A percentile compares a stretch with the other conserved stretches of the same genome.
Evolutionary conservation across 345 rosid species (phyloP).

Genomic region (Brassica carinata): DNA sequence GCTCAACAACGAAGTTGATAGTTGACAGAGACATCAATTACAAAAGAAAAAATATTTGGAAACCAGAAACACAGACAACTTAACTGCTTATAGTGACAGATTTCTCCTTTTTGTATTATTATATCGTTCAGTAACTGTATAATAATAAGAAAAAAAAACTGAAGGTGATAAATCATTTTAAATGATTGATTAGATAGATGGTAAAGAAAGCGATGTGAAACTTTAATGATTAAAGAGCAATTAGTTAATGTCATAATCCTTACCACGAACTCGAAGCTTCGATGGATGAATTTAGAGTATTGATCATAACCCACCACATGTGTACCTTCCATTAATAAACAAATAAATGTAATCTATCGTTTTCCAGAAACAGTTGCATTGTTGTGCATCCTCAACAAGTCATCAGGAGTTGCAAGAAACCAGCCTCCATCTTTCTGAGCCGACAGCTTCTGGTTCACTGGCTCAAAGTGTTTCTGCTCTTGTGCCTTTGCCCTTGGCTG

Average conservation of each 20-base stretch:
- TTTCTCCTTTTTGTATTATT: background rate
- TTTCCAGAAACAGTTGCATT: background rate
- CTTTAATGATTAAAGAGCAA: background rate
- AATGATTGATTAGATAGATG: background rate
- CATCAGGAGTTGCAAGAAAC: background rate
- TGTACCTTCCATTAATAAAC: background rate
- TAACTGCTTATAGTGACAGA: conserved; percentile 15
- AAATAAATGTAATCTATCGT: background rate
- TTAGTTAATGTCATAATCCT: background rate
- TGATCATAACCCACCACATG: background rate
- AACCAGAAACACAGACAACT: background rate
- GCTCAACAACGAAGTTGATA: conserved; percentile 30
- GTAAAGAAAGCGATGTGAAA: background rate
- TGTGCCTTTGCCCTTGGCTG: background rate
- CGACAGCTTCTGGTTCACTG: background rate
- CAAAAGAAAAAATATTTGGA: background rate
- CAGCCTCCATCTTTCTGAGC: background rate
- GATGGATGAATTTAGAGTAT: background rate
- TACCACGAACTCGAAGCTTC: background rate
- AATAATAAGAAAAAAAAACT: background rate
- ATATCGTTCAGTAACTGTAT: background rate
- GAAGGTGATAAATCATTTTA: background rate
- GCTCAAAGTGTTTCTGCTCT: background rate
- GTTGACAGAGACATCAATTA: conserved; percentile 19
- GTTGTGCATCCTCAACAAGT: background rate